Base-by-base conservation (phyloP, 108 stramenopile genomes). In the Fistulifera solaris region DNA sequence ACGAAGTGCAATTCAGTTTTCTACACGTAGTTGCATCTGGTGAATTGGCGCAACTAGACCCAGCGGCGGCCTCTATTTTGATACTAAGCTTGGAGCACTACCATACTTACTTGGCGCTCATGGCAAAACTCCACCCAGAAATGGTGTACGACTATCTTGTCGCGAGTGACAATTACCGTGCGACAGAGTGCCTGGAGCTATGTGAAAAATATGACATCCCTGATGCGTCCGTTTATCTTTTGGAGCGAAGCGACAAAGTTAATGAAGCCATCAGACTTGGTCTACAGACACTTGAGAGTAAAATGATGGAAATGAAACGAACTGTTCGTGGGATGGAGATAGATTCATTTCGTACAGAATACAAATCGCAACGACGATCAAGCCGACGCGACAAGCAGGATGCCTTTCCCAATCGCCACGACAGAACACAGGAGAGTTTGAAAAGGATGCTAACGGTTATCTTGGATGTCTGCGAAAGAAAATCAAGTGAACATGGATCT, bases 191-290 rank as follows among this genome's bases (percentile, higher is more conserved):
- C 17, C 70, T 95, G 16, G 72, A 83, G 51, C 68, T 91, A 10
- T 91, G 91, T 56, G 83, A 88, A 54, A 68, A 80, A 41, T 68
- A 76, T 16, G 72, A 83, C 38, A 86, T 96, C 40, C 80, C 83
- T 39, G 91, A 96, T 68, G 95, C 93, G 15, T 84, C 85, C 21
- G 89, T 89, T 16, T 94, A 89, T 58, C 70, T 96, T 17, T 65
- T 94, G 2, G 95, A 96, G 61, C 61, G 82, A 25, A 85, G 77
- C 70, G 95, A 93, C 12, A 87, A 94, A 62, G 86, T 88, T 0
- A 64, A 81, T 18, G 83, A 86, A 24, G 95, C 91, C n/a, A 65
- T 96, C 13, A 75, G 81, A 61, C 57, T 93, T 5, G 88, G 86
- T 56, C 63, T 93, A 18, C 72, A 81, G 49, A 82, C 75, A 8